phyloP scores from a whole-genome alignment of 169 alveolate genomes.

The Eimeria acervulina region DNA sequence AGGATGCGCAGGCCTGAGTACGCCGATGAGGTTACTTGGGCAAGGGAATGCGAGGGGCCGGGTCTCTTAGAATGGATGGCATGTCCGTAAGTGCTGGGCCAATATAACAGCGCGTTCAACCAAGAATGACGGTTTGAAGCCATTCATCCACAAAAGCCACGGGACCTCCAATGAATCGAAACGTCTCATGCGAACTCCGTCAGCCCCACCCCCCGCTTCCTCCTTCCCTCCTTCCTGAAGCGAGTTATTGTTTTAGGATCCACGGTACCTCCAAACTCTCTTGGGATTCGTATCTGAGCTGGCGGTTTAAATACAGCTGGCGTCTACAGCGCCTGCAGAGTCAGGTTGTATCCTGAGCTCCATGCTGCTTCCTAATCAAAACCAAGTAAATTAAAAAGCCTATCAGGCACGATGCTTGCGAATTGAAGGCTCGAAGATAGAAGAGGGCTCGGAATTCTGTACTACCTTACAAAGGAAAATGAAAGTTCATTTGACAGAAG shows the following conservation, averaged over 20 bases:
- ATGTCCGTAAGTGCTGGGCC: conserved; percentile 32
- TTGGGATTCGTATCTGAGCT: not conserved
- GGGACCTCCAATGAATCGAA: not conserved
- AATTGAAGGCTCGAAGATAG: not conserved
- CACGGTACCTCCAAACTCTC: not conserved
- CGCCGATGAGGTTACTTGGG: conserved; percentile 73
- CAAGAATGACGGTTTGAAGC: not conserved
- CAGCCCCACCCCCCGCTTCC: too few species aligned
- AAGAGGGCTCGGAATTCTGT: not conserved
- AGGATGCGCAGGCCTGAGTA: conserved; percentile 79
- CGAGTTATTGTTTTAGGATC: not conserved
- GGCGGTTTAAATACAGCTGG: not conserved
- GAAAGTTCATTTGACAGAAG: not conserved
- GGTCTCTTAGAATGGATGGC: conserved; percentile 51
- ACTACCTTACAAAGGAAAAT: not conserved
- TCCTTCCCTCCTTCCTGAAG: not conserved
- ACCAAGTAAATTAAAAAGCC: not conserved
- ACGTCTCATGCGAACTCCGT: not conserved
- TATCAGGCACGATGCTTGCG: not conserved
- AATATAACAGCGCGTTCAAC: not conserved
- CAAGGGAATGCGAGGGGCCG: conserved; percentile 74
- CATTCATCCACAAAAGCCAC: conserved; percentile 21
- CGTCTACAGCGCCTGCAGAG: not conserved
- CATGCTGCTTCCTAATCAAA: not conserved
- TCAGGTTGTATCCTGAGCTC: not conserved